phyloP scores from a whole-genome alignment of 73 alveolate species.

The Effrenium voratum region DNA sequence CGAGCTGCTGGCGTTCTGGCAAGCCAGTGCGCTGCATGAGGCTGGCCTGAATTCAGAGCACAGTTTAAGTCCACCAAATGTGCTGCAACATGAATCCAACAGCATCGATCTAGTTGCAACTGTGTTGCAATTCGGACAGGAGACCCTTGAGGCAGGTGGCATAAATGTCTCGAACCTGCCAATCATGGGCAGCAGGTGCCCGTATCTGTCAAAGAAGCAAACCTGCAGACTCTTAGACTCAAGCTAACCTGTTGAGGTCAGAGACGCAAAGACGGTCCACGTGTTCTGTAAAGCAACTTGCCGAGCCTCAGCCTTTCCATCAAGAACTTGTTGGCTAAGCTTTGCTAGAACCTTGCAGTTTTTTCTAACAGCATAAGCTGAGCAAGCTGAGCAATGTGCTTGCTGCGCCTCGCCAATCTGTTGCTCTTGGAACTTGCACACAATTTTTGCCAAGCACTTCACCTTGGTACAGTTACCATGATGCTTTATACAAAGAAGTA shows the following conservation, averaged over 20 bases:
- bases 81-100: not conserved
- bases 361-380: not conserved
- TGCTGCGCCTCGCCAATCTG: constrained; percentile 84
- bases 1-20: constrained; percentile 57
- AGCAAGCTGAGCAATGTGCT: not conserved
- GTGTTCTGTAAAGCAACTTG: not conserved
- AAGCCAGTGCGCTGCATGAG: constrained; percentile 82
- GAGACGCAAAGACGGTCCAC: not conserved
- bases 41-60: constrained; percentile 40
- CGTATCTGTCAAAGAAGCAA: not conserved
- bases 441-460: constrained; percentile 90
- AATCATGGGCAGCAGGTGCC: not conserved
- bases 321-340: constrained; percentile 91
- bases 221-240: not conserved
- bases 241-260: not conserved
- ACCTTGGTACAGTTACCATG: not conserved
- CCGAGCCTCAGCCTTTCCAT: constrained; percentile 80
- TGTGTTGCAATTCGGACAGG: constrained; percentile 79
- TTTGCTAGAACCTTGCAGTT: constrained; percentile 66
- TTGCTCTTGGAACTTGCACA: constrained; percentile 91
- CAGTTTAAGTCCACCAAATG: not conserved
- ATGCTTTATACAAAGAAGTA: not conserved
- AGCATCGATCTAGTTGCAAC: too few relatives aligned
- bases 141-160: constrained; percentile 94
- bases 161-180: constrained; percentile 91